Percentiles rank a stretch among this genome's conserved stretches.
These are phyloP conservation scores for Mycosarcoma maydis DNA, from an alignment of 1,284 basidiomycete genomes.

Conservation along the genomic window DNA sequence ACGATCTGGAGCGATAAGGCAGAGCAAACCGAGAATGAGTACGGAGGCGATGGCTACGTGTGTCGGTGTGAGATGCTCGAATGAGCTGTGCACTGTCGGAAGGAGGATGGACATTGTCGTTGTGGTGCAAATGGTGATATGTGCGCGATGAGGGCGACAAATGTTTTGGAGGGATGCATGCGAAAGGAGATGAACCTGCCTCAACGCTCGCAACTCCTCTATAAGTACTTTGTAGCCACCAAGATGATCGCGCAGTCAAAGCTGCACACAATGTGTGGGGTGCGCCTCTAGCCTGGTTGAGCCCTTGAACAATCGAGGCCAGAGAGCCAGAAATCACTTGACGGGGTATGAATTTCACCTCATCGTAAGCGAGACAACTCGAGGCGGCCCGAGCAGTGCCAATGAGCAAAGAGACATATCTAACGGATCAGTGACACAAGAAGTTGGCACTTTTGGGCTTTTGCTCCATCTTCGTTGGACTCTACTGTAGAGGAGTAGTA, in stretches of 20 bases:
- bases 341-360: background rate
- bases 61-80: slow-evolving; percentile 28
- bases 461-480: too few species aligned
- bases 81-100: slow-evolving; percentile 23
- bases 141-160: too few species aligned
- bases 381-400: background rate
- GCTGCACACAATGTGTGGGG: too few species aligned
- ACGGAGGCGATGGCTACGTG: slow-evolving; percentile 29
- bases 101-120: slow-evolving; percentile 28
- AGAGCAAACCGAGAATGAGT: slow-evolving; percentile 30
- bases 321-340: background rate
- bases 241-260: background rate
- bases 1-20: slow-evolving; percentile 44
- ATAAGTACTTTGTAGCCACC: too few species aligned
- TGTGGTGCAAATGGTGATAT: background rate
- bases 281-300: too few species aligned
- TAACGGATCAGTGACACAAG: too few species aligned
- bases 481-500: too few species aligned
- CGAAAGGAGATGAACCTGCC: too few species aligned
- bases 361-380: background rate
- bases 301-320: background rate
- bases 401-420: background rate
- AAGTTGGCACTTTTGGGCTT: too few species aligned
- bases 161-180: too few species aligned
- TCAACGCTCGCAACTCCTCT: background rate